Percentiles rank a stretch among this genome's conserved stretches.
phyloP scores from a whole-genome alignment of 768 basidiomycete genomes.

The Hypholoma fasciculare region DNA sequence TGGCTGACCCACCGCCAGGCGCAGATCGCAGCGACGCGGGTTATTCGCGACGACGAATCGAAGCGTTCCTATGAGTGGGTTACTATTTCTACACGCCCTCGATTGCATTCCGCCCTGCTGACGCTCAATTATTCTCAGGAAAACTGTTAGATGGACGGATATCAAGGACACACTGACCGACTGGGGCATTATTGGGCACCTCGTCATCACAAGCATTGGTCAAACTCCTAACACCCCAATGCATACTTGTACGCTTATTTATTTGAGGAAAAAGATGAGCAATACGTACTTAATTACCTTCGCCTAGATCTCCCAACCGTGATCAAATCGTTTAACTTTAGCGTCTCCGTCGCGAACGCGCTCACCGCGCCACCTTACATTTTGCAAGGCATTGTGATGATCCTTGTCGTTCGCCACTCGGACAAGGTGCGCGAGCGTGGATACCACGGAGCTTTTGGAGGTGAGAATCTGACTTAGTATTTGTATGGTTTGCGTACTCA shows the following conservation, averaged over 20 bases:
- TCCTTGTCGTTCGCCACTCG: slow-evolving; percentile 31
- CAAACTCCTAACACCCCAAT: slow-evolving; percentile 38
- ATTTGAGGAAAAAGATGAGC: not conserved
- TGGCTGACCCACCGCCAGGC: slow-evolving; percentile 37
- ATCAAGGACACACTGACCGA: slow-evolving; percentile 36
- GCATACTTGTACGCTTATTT: slow-evolving; percentile 29
- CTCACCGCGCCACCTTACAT: slow-evolving; percentile 38
- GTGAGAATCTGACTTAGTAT: slow-evolving; percentile 14
- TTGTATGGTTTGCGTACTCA: too few species aligned
- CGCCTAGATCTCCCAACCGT: slow-evolving; percentile 35
- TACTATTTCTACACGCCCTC: not conserved
- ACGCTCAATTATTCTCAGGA: slow-evolving; percentile 16
- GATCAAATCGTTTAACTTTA: slow-evolving; percentile 38
- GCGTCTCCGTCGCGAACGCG: slow-evolving; percentile 36
- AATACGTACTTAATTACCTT: not conserved
- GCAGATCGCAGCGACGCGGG: slow-evolving; percentile 34
- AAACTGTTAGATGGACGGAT: slow-evolving; percentile 32
- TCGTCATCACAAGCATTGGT: slow-evolving; percentile 33
- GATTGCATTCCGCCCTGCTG: not conserved
- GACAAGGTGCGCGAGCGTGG: slow-evolving; percentile 33
- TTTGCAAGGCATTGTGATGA: slow-evolving; percentile 32
- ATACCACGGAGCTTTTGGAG: slow-evolving; percentile 35
- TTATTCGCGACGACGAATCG: slow-evolving; percentile 37
- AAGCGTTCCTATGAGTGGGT: slow-evolving; percentile 38
- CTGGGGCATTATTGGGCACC: slow-evolving; percentile 35